phyloP scores from a whole-genome alignment of 306 rosid species.

The Rosa rugosa region DNA sequence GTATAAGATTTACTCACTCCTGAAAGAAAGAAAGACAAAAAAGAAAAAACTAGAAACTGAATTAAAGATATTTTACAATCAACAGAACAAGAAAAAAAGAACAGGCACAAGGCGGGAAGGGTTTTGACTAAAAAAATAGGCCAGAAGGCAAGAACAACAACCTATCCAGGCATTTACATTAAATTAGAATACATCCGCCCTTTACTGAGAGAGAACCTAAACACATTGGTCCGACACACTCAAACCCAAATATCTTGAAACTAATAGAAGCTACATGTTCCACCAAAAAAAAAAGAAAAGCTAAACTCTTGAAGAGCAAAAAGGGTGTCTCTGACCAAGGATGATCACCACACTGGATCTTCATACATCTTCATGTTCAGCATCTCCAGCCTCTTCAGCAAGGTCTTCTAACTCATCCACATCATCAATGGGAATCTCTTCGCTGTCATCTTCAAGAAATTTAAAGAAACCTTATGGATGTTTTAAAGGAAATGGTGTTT shows the following conservation, averaged over 20 bases:
- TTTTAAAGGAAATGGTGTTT: not conserved
- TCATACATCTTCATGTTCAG: constrained; percentile 28
- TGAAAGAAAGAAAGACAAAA: not conserved
- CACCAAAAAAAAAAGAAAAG: not conserved
- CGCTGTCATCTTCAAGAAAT: constrained; percentile 39
- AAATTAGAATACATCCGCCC: not conserved
- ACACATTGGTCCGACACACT: not conserved
- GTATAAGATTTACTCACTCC: not conserved
- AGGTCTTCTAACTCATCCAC: constrained; percentile 58
- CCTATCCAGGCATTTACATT: constrained; percentile 19
- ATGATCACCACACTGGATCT: constrained; percentile 5
- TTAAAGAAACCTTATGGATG: constrained; percentile 26
- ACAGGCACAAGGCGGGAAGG: not conserved
- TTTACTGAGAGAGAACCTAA: not conserved
- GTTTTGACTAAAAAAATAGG: not conserved
- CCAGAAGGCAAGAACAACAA: not conserved
- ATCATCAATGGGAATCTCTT: constrained; percentile 82
- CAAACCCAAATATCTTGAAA: not conserved
- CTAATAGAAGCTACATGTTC: not conserved
- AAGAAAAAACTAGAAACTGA: not conserved
- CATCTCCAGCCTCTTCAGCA: constrained; percentile 37
- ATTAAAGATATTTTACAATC: not conserved
- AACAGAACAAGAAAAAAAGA: not conserved
- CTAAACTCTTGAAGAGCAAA: not conserved
- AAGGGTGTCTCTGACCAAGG: not conserved